Conservation (phyloP, 257 asterid genomes). For the Nicotiana tomentosiformis region DNA sequence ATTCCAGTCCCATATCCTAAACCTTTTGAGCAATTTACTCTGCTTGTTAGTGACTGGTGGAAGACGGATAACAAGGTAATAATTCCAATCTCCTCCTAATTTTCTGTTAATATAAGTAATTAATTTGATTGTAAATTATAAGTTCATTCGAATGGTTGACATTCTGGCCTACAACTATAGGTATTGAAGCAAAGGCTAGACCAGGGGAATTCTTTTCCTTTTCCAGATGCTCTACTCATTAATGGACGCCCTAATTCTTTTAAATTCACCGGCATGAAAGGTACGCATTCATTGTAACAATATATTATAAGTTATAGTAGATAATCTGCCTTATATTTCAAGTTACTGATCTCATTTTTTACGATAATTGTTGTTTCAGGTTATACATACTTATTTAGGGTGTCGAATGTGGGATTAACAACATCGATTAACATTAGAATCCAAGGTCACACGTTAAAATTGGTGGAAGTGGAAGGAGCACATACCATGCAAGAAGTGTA, state of each 20-base stretch:
- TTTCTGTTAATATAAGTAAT: neutral
- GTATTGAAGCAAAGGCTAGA: slow-evolving; percentile 53
- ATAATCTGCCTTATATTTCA: too few species aligned
- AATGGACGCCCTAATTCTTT: slow-evolving; percentile 49
- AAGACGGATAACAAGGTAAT: slow-evolving; percentile 64
- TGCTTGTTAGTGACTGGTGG: slow-evolving; percentile 80
- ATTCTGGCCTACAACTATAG: slow-evolving; percentile 16
- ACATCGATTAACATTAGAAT: slow-evolving; percentile 69
- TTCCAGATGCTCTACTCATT: slow-evolving; percentile 54
- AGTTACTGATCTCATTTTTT: too few species aligned
- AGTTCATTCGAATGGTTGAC: neutral
- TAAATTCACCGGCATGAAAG: slow-evolving; percentile 43
- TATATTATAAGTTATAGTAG: too few species aligned
- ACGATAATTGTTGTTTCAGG: slow-evolving; percentile 26
- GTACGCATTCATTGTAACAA: slow-evolving; percentile 9
- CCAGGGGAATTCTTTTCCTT: slow-evolving; percentile 43
- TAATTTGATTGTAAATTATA: neutral
- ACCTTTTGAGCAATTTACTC: slow-evolving; percentile 47
- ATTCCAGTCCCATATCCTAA: slow-evolving; percentile 68
- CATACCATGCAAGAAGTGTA: slow-evolving; percentile 55
- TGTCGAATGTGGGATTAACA: slow-evolving; percentile 52
- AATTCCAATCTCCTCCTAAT: neutral
- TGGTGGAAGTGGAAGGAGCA: slow-evolving; percentile 83
- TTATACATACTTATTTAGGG: slow-evolving; percentile 50
- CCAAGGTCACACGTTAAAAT: slow-evolving; percentile 52